Conservation (phyloP, 805 yeast species). For the Kuraishia hungarica region DNA sequence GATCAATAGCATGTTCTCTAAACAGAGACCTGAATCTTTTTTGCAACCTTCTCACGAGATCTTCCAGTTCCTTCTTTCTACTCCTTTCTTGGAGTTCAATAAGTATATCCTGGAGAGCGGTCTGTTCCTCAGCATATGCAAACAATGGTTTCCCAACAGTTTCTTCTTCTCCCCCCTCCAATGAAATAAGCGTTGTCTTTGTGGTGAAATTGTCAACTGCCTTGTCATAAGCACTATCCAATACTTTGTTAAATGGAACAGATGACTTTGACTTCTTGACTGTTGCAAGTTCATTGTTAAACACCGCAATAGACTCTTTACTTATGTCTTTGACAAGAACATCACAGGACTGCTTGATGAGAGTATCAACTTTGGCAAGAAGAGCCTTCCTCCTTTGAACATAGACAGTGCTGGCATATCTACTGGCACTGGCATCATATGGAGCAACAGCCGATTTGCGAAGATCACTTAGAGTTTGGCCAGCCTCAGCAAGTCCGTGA, state of each 20-base stretch:
- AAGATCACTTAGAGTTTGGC: constrained; percentile 32
- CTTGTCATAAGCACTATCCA: constrained; percentile 13
- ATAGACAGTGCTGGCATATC: constrained; percentile 64
- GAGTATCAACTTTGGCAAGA: constrained; percentile 34
- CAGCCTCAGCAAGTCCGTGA: constrained; percentile 26
- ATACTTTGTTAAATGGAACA: constrained; percentile 13
- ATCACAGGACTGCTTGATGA: constrained; percentile 34
- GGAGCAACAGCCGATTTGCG: constrained; percentile 35
- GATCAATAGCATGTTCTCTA: constrained; percentile 40
- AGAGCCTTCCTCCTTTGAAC: constrained; percentile 49
- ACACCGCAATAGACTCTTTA: constrained; percentile 20
- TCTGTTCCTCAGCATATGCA: constrained; percentile 22
- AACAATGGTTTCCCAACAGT: constrained; percentile 11
- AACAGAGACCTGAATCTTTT: constrained; percentile 39
- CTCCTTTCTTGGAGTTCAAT: constrained; percentile 21
- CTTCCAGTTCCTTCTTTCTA: constrained; percentile 30
- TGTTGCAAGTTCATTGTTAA: constrained; percentile 17
- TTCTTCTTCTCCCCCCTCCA: constrained; percentile 18
- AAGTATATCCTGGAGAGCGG: constrained; percentile 21
- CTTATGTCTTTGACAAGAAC: constrained; percentile 29
- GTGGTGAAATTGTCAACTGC: constrained; percentile 18
- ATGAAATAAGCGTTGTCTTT: constrained; percentile 24
- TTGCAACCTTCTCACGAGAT: constrained; percentile 30
- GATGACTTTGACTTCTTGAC: constrained; percentile 15
- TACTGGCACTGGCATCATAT: constrained; percentile 68